Conservation (phyloP, 1,139 yeast species). For the Suhomyces atakaporum region DNA sequence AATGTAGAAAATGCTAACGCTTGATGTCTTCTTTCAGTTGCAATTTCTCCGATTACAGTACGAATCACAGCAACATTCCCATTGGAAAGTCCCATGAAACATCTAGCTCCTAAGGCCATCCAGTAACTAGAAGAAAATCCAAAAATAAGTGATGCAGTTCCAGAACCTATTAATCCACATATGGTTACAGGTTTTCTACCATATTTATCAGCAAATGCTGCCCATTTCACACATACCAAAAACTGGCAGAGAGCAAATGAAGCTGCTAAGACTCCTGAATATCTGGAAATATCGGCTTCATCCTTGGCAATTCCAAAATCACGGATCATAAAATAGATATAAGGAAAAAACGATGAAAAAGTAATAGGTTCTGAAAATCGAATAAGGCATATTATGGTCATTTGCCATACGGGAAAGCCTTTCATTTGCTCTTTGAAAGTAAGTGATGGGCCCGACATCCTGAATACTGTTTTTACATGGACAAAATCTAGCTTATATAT, state of each 20-base stretch:
- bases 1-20: slow-evolving; percentile 39
- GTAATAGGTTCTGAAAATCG: slow-evolving; percentile 42
- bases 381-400: slow-evolving; percentile 33
- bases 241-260: slow-evolving; percentile 42
- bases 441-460: slow-evolving; percentile 1
- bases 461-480: background rate
- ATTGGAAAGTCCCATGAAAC: slow-evolving; percentile 36
- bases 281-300: slow-evolving; percentile 37
- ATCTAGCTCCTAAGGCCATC: slow-evolving; percentile 36
- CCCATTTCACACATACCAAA: slow-evolving; percentile 41
- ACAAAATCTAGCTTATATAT: no score
- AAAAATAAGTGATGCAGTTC: slow-evolving; percentile 29
- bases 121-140: slow-evolving; percentile 39
- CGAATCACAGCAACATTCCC: slow-evolving; percentile 42
- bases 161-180: slow-evolving; percentile 35
- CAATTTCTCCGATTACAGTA: slow-evolving; percentile 42
- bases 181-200: slow-evolving; percentile 38
- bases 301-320: slow-evolving; percentile 39
- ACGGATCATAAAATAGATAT: slow-evolving; percentile 42
- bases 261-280: slow-evolving; percentile 41
- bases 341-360: slow-evolving; percentile 43
- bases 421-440: slow-evolving; percentile 27
- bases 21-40: slow-evolving; percentile 38
- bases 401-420: slow-evolving; percentile 40
- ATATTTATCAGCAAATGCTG: slow-evolving; percentile 31